Percentiles rank a stretch among this genome's conserved stretches.
Conservation (phyloP, 768 basidiomycete genomes). For the Mycena indigotica region DNA sequence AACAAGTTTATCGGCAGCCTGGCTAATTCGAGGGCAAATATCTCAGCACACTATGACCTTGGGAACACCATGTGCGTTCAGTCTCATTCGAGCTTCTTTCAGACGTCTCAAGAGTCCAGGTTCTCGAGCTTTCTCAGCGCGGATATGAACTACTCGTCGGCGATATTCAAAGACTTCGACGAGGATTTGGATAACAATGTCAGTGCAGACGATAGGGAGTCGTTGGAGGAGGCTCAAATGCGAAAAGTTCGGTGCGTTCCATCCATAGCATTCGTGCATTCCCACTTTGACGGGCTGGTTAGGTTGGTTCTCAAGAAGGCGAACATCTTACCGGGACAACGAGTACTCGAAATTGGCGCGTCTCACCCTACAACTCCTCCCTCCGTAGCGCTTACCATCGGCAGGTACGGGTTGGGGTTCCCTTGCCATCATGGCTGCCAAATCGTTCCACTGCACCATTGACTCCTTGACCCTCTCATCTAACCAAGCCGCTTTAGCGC, state of each 20-base stretch:
- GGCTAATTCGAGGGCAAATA: constrained; percentile 49
- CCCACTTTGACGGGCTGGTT: neutral
- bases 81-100: neutral
- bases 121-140: constrained; percentile 39
- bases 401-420: constrained; percentile 56
- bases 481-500: constrained; percentile 51
- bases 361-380: neutral
- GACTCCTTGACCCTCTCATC: constrained; percentile 57
- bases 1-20: constrained; percentile 48
- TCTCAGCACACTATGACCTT: constrained; percentile 58
- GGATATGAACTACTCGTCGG: constrained; percentile 63
- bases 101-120: neutral
- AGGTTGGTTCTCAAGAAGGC: constrained; percentile 50
- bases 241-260: constrained; percentile 24
- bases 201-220: constrained; percentile 14
- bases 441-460: constrained; percentile 46
- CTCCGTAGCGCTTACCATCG: too few relatives aligned
- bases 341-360: constrained; percentile 50
- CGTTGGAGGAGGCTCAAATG: constrained; percentile 24
- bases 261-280: neutral
- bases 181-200: constrained; percentile 48
- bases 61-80: constrained; percentile 52
- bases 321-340: constrained; percentile 47
- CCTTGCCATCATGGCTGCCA: constrained; percentile 49
- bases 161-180: constrained; percentile 39